phyloP scores from a whole-genome alignment of 2,329 filamentous ascomycete species.

The Alternaria novae-zelandiae region DNA sequence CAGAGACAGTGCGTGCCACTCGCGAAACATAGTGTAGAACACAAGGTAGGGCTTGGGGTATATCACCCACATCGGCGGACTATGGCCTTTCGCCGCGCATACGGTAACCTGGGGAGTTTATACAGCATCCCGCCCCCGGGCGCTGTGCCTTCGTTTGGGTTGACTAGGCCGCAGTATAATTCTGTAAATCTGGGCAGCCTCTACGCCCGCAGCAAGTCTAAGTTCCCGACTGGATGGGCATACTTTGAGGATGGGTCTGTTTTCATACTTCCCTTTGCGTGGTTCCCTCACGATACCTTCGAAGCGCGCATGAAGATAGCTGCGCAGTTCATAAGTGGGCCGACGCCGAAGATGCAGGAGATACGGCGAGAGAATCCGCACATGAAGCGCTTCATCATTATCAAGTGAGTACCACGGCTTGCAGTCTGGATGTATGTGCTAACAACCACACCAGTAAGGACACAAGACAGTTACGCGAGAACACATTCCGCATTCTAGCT shows the following conservation, averaged over 20 bases:
- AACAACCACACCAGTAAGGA: conserved; percentile 7
- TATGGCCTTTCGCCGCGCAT: conserved; percentile 11
- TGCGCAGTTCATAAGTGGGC: conserved; percentile 15
- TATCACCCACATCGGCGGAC: background rate
- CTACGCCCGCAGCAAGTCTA: background rate
- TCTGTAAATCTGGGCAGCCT: conserved; percentile 24
- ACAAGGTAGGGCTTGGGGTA: background rate
- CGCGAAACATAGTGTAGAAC: background rate
- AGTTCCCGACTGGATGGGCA: conserved; percentile 16
- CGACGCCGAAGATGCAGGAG: conserved; percentile 13
- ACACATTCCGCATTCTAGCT: conserved; percentile 8
- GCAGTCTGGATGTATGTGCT: background rate
- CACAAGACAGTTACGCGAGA: background rate
- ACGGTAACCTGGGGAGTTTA: conserved; percentile 14
- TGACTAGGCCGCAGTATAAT: conserved; percentile 1
- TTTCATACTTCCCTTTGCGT: conserved; percentile 12
- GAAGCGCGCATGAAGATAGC: conserved; percentile 24
- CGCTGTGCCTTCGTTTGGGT: background rate
- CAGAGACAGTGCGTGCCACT: background rate
- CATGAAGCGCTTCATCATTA: conserved; percentile 15
- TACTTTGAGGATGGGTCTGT: conserved; percentile 35
- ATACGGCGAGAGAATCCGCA: background rate
- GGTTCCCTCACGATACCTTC: conserved; percentile 18
- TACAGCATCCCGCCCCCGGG: conserved; percentile 13
- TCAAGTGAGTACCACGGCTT: conserved; percentile 12